Conservation (phyloP, 352 stramenopile genomes). For the Pythium plurisporium region DNA sequence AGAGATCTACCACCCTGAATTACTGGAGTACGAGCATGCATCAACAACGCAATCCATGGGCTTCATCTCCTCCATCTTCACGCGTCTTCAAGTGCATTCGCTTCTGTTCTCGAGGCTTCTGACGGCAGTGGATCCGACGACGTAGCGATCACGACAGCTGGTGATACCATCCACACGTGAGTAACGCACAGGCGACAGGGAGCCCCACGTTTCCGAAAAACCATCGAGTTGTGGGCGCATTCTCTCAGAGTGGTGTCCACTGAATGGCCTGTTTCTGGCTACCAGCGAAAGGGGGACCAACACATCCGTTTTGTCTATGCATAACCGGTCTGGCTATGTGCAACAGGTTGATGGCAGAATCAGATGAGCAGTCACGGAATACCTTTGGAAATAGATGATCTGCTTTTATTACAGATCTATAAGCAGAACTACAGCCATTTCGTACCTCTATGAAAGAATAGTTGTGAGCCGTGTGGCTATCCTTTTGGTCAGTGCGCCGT, state of each 20-base stretch:
- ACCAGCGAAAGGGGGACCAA: too few species aligned
- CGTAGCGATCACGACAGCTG: too few species aligned
- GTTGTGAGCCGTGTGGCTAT: not conserved
- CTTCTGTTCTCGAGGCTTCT: too few species aligned
- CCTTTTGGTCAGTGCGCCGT: not conserved
- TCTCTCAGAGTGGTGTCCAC: not conserved
- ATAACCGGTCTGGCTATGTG: not conserved
- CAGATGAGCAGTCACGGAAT: conserved; percentile 6
- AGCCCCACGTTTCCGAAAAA: too few species aligned
- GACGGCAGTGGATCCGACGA: not conserved
- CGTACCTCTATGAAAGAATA: not conserved
- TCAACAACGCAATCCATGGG: too few species aligned
- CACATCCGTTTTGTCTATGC: not conserved
- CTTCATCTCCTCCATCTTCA: too few species aligned
- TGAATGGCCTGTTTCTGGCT: too few species aligned
- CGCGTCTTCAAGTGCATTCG: too few species aligned
- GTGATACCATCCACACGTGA: not conserved
- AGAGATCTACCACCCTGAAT: too few species aligned
- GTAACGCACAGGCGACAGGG: not conserved
- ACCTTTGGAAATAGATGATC: not conserved
- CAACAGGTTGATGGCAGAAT: conserved; percentile 7
- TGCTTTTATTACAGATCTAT: not conserved
- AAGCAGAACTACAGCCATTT: not conserved
- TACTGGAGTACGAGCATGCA: too few species aligned
- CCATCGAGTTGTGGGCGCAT: not conserved